phyloP scores from a whole-genome alignment of 2,329 filamentous ascomycete species.

The Clarireedia homoeocarpa region DNA sequence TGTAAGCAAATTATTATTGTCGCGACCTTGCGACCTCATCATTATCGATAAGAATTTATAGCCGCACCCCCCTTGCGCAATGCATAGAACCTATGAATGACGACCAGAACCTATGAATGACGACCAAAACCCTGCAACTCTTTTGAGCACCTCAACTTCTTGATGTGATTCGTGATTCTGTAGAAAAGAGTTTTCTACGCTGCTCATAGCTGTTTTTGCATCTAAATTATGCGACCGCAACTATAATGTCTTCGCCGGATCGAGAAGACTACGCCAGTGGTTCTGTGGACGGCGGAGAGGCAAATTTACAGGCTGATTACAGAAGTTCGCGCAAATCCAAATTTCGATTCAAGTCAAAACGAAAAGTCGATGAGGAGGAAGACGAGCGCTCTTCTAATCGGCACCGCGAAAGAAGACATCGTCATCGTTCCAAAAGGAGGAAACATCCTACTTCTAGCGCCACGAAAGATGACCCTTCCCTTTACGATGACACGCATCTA shows the following conservation, averaged over 20 bases:
- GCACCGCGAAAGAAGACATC: conserved; percentile 14
- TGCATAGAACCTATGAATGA: too few species aligned
- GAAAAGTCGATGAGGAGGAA: conserved; percentile 13
- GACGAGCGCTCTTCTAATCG: conserved; percentile 8
- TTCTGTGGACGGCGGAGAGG: background rate
- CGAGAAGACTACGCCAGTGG: background rate
- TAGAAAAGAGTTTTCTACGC: background rate
- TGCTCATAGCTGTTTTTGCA: background rate
- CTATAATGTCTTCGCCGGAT: background rate
- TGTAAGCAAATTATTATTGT: background rate
- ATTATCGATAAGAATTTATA: background rate
- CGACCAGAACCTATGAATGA: too few species aligned
- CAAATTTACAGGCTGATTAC: conserved; percentile 5
- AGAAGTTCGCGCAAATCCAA: conserved; percentile 15
- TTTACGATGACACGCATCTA: conserved; percentile 34
- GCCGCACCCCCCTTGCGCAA: background rate
- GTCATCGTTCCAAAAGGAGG: conserved; percentile 23
- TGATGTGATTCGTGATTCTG: background rate
- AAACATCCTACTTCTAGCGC: conserved; percentile 15
- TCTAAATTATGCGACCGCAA: background rate
- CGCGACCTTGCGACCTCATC: background rate
- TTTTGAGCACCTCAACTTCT: background rate
- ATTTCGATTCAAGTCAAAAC: conserved; percentile 28
- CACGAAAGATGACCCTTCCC: conserved; percentile 26
- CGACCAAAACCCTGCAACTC: background rate